Evolutionary conservation across 305 asterid species (phyloP).

Genomic region (Fraxinus xanthoxyloides): DNA sequence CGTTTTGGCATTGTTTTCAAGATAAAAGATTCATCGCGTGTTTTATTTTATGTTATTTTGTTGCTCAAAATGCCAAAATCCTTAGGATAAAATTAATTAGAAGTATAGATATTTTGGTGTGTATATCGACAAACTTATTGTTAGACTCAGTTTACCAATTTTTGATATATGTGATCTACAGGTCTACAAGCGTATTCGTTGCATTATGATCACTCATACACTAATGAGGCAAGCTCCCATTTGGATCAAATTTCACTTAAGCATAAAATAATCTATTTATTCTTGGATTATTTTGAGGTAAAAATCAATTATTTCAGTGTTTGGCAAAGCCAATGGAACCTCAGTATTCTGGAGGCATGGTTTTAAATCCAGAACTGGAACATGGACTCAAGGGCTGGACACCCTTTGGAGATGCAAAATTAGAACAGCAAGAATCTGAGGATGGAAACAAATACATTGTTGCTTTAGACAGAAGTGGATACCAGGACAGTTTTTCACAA

Average conservation of each 20-base stretch:
- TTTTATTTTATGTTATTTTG: background rate
- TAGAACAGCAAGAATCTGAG: constrained; percentile 1
- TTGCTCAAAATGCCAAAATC: background rate
- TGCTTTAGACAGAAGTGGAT: constrained; percentile 28
- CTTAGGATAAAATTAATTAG: background rate
- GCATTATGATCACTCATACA: constrained; percentile 41
- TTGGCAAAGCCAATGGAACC: constrained; percentile 21
- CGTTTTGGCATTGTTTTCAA: background rate
- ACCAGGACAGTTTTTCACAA: constrained; percentile 42
- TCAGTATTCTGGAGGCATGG: constrained; percentile 25
- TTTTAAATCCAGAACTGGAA: constrained; percentile 8
- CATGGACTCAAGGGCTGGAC: constrained; percentile 16
- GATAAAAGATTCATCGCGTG: background rate
- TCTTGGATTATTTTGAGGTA: background rate
- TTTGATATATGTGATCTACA: background rate
- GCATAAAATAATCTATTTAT: background rate
- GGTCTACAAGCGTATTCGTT: constrained; percentile 28
- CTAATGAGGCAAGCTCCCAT: constrained; percentile 25
- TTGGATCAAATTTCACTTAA: background rate
- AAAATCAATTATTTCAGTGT: constrained; percentile 12
- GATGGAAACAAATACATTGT: constrained; percentile 21
- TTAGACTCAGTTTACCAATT: background rate
- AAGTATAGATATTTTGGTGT: background rate
- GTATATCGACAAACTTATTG: background rate
- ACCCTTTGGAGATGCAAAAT: background rate